Conservation (phyloP, 148 eudicot species). For the Silene uniflora region DNA sequence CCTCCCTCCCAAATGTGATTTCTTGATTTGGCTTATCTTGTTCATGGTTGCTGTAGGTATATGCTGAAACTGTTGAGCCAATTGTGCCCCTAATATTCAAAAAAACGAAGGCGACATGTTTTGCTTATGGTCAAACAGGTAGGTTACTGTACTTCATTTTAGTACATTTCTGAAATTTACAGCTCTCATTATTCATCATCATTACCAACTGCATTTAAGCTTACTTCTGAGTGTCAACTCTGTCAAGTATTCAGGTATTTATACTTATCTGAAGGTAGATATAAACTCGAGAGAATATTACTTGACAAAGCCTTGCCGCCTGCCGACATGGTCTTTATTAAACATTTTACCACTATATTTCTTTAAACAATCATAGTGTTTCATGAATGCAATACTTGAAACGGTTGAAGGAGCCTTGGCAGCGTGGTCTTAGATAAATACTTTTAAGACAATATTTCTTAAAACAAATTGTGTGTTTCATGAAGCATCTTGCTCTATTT, state of each 20-base stretch:
- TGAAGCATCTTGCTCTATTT: too few species aligned
- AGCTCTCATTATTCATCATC: not conserved
- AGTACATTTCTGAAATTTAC: not conserved
- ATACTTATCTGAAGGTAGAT: not conserved
- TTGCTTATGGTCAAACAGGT: conserved; percentile 93
- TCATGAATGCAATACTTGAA: not conserved
- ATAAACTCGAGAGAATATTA: not conserved
- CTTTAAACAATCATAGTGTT: not conserved
- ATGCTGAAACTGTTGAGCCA: conserved; percentile 72
- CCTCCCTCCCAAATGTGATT: conserved; percentile 2
- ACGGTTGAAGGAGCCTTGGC: not conserved
- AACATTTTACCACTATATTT: not conserved
- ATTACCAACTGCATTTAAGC: not conserved
- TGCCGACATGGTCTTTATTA: not conserved
- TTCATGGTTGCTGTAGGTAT: conserved; percentile 39
- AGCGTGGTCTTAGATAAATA: not conserved
- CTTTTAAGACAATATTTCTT: not conserved
- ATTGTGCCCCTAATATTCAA: conserved; percentile 69
- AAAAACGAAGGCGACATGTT: conserved; percentile 83
- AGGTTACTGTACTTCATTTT: conserved; percentile 12
- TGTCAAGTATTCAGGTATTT: too few species aligned
- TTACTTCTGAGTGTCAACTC: not conserved
- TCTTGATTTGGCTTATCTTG: conserved; percentile 15
- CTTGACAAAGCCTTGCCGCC: not conserved
- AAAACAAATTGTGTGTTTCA: not conserved